Conservation (phyloP, 2,329 filamentous ascomycete genomes). For the Grosmannia penicillata region DNA sequence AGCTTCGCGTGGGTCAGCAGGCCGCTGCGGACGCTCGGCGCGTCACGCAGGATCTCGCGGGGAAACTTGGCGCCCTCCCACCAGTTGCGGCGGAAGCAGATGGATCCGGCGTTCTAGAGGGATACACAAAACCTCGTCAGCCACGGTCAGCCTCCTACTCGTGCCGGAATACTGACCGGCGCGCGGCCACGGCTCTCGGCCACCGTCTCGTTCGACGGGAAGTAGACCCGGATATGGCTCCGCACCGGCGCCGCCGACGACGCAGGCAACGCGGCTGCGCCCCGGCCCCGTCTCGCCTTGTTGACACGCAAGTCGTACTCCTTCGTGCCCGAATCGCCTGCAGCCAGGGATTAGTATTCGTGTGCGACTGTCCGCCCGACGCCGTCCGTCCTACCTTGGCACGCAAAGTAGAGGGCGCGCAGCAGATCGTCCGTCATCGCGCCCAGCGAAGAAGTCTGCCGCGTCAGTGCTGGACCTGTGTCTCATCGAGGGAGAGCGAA, state of each 20-base stretch:
- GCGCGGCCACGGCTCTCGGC: slow-evolving; percentile 46
- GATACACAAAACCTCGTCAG: no score
- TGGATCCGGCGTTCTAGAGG: slow-evolving; percentile 69
- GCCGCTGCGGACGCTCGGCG: slow-evolving; percentile 52
- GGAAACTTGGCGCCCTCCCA: slow-evolving; percentile 61
- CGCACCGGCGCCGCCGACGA: neutral
- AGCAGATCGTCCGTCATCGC: slow-evolving; percentile 57
- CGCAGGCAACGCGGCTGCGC: neutral
- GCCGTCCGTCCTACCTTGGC: slow-evolving; percentile 40
- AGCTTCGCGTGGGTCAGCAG: slow-evolving; percentile 84
- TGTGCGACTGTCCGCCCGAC: no score
- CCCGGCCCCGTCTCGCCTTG: slow-evolving; percentile 14
- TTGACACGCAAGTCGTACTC: slow-evolving; percentile 27
- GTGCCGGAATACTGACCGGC: slow-evolving; percentile 38
- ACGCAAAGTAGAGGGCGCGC: slow-evolving; percentile 35
- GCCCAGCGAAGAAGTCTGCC: slow-evolving; percentile 68
- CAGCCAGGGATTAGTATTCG: no score
- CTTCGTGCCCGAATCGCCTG: slow-evolving; percentile 28
- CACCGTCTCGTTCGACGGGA: slow-evolving; percentile 62
- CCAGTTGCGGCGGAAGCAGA: slow-evolving; percentile 62
- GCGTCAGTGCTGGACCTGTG: slow-evolving; percentile 4
- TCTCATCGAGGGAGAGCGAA: no score
- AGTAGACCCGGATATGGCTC: slow-evolving; percentile 53
- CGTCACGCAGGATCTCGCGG: slow-evolving; percentile 56
- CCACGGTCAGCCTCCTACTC: no score